phyloP scores from a whole-genome alignment of 116 monocot genomes.

The Cymodocea nodosa region DNA sequence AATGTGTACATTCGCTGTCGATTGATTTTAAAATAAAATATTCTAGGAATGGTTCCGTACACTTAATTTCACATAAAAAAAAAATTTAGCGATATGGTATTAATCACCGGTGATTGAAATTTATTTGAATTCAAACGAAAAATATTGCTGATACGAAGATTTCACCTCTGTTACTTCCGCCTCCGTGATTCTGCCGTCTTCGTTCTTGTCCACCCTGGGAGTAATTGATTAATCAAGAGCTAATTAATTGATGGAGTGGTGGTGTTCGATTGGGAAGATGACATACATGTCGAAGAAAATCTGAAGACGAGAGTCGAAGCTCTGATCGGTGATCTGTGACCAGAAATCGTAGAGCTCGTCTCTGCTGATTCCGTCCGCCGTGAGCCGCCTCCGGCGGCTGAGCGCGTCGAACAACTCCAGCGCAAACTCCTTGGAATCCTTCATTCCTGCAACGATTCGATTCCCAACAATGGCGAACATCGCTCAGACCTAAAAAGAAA shows the following conservation, averaged over 20 bases:
- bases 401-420: constrained; percentile 85
- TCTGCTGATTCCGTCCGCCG: constrained; percentile 49
- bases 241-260: too few relatives aligned
- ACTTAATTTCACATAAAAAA: too few relatives aligned
- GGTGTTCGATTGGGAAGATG: too few relatives aligned
- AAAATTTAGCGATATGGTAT: too few relatives aligned
- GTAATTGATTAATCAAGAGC: not conserved
- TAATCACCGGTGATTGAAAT: too few relatives aligned
- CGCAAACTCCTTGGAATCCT: constrained; percentile 85
- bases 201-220: constrained; percentile 92
- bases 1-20: too few relatives aligned
- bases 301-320: constrained; percentile 90
- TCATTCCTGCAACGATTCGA: constrained; percentile 42
- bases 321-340: constrained; percentile 79
- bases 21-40: too few relatives aligned
- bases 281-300: constrained; percentile 92
- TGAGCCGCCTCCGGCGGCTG: constrained; percentile 42
- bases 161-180: constrained; percentile 82
- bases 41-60: too few relatives aligned
- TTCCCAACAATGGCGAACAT: too few relatives aligned
- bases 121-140: too few relatives aligned
- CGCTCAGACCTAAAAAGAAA: too few relatives aligned
- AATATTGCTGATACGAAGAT: too few relatives aligned
- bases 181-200: constrained; percentile 72
- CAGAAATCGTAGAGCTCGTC: constrained; percentile 89